Base-by-base conservation (phyloP, 495 filamentous ascomycete species). In the Penicillium canescens region DNA sequence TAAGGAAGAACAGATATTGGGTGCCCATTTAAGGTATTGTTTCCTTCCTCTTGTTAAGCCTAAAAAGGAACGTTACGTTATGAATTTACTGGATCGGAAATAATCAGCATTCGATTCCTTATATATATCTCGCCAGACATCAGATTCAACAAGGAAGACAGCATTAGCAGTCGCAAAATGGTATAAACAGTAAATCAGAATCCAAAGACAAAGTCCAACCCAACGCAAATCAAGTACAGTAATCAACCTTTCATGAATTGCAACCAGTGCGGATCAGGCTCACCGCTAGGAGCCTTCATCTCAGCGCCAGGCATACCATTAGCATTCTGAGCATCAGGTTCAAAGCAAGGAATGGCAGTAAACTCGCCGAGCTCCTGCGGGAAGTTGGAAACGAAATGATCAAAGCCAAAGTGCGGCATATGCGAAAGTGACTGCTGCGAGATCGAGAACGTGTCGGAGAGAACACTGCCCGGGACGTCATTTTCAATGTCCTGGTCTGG, bases 291-390 rank as follows among this genome's bases (percentile, higher is more conserved):
- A 31, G 57, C 56, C 55, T 70, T 69, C 38, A 72, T 50, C 6
- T 72, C 68, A 8, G 53, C 21, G 16, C 58, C 46, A 33, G 62
- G 42, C 46, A 62, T 39, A 4, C 50, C 54, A 21, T 44, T 34
- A 9, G 56, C 39, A n/a, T 60, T 56, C 37, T 74, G 71, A 6
- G 54, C 44, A 57, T 78, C 74, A 5, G 67, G 52, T 28, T 78
- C 75, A 54, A 78, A 78, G 53, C 69, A 75, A 3, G 75, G 73
- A 54, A 78, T 77, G 0, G 74, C 74, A 16, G 68, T 76, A 42
- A 78, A 78, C 46, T 78, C 74, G 40, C 67, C 74, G 31, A 78
- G 47, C 41, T 78, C 75, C 51, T 76, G 74, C 2, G 75, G 75
- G 24, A 78, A 71, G 37, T 77, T 76, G 6, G 73, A 75, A 6